A percentile compares a stretch with the other conserved stretches of the same genome.
These are phyloP conservation scores for Rhizophora mangle DNA, from an alignment of 345 rosid species.

Conservation along the genomic window DNA sequence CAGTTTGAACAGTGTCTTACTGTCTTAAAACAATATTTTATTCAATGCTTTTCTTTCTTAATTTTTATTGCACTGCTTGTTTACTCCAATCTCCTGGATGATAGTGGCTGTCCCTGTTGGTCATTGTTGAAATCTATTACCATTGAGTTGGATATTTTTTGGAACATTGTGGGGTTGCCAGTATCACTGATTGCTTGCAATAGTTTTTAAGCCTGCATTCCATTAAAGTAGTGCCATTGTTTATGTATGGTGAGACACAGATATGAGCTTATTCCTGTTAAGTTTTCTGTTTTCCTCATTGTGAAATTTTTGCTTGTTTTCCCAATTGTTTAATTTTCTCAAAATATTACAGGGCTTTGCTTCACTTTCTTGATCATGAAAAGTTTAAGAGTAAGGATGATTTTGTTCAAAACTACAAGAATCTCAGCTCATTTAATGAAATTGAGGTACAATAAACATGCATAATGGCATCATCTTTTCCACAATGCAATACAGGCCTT, in stretches of 20 bases:
- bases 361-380: constrained; percentile 90
- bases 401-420: constrained; percentile 94
- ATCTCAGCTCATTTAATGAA: constrained; percentile 94
- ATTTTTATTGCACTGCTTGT: no score
- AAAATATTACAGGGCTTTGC: constrained; percentile 70
- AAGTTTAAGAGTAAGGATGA: constrained; percentile 94
- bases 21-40: no score
- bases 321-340: background rate
- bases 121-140: no score
- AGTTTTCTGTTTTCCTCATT: background rate
- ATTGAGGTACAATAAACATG: constrained; percentile 55
- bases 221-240: no score
- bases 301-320: background rate
- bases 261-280: background rate
- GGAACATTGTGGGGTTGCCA: no score
- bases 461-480: constrained; percentile 1
- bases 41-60: no score
- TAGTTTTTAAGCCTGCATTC: no score
- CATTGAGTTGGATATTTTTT: no score
- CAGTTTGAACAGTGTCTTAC: no score
- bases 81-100: no score
- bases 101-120: no score
- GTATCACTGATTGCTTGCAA: no score
- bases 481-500: background rate
- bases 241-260: background rate